Percentiles rank a stretch among this genome's conserved stretches.
Conservation (phyloP, 75 land plant genomes). For the Chamaecyparis obtusa region DNA sequence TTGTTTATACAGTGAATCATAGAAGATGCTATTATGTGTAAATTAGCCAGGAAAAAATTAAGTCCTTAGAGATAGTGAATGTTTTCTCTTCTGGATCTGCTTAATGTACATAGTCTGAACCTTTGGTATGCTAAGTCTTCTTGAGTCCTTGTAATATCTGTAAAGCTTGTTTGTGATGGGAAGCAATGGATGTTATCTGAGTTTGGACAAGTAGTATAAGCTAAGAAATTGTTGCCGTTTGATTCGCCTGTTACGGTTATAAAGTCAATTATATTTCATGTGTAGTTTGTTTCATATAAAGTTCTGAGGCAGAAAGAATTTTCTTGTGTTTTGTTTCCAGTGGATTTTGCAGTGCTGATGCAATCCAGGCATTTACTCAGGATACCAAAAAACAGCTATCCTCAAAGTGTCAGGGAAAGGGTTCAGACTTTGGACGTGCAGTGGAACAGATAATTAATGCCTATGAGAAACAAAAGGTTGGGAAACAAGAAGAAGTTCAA, state of each 20-base stretch:
- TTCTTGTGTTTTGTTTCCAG: conserved; percentile 30
- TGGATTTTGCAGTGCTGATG: conserved; percentile 80
- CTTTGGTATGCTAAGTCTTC: neutral
- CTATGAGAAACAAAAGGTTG: conserved; percentile 47
- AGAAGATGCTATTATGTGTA: neutral
- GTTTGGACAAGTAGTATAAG: neutral
- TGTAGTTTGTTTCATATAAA: neutral
- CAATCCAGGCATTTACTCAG: conserved; percentile 82
- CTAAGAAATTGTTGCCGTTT: neutral
- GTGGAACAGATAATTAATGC: conserved; percentile 71
- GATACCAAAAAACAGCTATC: conserved; percentile 63
- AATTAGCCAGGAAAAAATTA: neutral
- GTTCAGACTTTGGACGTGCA: conserved; percentile 81
- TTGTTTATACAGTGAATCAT: neutral
- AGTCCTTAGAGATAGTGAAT: neutral
- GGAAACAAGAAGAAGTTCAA: conserved; percentile 13
- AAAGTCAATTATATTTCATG: neutral
- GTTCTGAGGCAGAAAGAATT: neutral
- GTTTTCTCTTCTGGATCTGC: neutral
- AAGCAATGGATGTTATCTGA: neutral
- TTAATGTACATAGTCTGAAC: neutral
- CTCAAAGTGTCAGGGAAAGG: conserved; percentile 65
- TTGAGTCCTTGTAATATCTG: neutral
- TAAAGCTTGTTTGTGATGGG: neutral
- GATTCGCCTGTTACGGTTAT: neutral